Evolutionary conservation across 192 early-diverging fungal genomes (phyloP).

Genomic region (Mycoemilia scoparia): DNA sequence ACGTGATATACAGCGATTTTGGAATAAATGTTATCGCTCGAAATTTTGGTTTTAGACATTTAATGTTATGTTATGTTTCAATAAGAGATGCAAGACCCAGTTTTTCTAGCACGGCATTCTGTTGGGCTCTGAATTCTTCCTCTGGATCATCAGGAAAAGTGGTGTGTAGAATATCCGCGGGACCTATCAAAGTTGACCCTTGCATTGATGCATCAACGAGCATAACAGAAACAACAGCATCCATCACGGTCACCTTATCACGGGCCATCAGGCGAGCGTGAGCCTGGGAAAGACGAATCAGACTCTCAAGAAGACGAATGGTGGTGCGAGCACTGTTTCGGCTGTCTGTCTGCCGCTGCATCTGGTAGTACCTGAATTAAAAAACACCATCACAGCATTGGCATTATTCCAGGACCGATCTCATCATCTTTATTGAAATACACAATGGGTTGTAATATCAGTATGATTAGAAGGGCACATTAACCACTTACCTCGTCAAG

Average conservation of each 20-base stretch:
- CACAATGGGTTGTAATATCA: too few relatives aligned
- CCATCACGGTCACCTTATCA: constrained; percentile 31
- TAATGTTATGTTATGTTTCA: too few relatives aligned
- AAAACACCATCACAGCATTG: too few relatives aligned
- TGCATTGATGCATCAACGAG: constrained; percentile 45
- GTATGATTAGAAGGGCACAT: too few relatives aligned
- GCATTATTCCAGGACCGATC: too few relatives aligned
- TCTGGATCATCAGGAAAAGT: constrained; percentile 40
- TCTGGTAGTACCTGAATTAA: constrained; percentile 63
- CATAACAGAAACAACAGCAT: constrained; percentile 36
- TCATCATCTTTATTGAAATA: too few relatives aligned
- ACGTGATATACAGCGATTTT: too few relatives aligned
- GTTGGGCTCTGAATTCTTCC: constrained; percentile 19
- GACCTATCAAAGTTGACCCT: constrained; percentile 29
- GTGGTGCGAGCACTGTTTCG: constrained; percentile 54
- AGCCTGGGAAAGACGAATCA: constrained; percentile 43
- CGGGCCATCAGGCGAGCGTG: constrained; percentile 47
- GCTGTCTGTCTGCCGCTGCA: constrained; percentile 44
- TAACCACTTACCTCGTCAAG: too few relatives aligned
- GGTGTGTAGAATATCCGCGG: constrained; percentile 34
- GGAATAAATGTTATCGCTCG: too few relatives aligned
- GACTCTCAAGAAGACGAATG: constrained; percentile 39
- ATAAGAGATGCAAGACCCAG: constrained; percentile 31
- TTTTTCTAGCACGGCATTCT: constrained; percentile 16
- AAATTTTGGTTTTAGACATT: too few relatives aligned